These are phyloP conservation scores for Mortierella sp. DNA, from an alignment of 371 early-diverging fungal genomes.

Conservation along the genomic window DNA sequence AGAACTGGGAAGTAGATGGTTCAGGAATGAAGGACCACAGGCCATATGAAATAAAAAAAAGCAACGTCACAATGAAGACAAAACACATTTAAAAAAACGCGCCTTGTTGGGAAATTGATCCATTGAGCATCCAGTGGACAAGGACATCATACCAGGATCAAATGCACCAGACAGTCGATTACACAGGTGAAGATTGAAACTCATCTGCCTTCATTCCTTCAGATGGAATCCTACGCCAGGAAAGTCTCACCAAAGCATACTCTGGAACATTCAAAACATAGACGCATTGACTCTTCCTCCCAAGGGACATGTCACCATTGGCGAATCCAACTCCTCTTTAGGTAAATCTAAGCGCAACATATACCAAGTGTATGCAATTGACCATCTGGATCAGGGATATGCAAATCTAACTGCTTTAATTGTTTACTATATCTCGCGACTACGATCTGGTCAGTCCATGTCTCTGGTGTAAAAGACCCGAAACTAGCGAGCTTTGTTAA, in stretches of 20 bases:
- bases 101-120: not conserved
- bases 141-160: not conserved
- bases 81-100: not conserved
- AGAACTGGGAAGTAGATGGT: not conserved
- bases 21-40: not conserved
- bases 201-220: not conserved
- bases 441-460: constrained; percentile 25
- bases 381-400: not conserved
- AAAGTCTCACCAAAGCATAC: not conserved
- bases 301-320: constrained; percentile 41
- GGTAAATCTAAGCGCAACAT: constrained; percentile 21
- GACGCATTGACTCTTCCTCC: constrained; percentile 33
- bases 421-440: not conserved
- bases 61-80: not conserved
- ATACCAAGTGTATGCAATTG: not conserved
- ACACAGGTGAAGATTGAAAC: constrained; percentile 9
- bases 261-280: constrained; percentile 8
- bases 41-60: constrained; percentile 1
- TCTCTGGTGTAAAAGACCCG: constrained; percentile 43
- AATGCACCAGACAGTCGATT: constrained; percentile 27
- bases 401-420: not conserved
- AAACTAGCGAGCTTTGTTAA: constrained; percentile 33
- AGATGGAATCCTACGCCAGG: not conserved
- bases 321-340: constrained; percentile 37
- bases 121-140: not conserved